Conservation (phyloP, 2,329 filamentous ascomycete species). For the Colletotrichum sp. region DNA sequence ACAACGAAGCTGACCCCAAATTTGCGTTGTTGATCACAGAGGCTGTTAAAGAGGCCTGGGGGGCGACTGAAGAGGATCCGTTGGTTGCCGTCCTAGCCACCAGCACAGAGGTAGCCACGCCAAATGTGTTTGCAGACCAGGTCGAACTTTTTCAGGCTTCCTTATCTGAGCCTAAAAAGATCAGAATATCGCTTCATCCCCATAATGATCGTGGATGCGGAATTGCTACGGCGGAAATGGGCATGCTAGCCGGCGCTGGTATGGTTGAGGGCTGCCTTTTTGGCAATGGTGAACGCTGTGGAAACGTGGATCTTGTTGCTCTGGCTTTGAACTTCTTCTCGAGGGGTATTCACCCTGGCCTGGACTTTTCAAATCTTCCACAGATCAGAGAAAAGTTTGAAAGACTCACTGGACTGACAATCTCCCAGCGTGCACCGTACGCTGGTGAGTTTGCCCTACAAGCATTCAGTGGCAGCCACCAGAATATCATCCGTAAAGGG, state of each 20-base stretch:
- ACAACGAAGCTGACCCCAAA: background rate
- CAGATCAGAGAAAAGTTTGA: background rate
- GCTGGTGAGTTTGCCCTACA: background rate
- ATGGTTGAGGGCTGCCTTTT: constrained; percentile 7
- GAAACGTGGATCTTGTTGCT: background rate
- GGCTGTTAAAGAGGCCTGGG: constrained; percentile 4
- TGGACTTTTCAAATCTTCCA: background rate
- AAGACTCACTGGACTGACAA: background rate
- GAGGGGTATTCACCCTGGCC: background rate
- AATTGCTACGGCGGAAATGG: background rate
- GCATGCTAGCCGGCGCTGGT: background rate
- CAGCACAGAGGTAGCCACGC: background rate
- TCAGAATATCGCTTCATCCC: background rate
- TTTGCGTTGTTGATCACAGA: background rate
- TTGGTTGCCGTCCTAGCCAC: background rate
- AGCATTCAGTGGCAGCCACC: constrained; percentile 2
- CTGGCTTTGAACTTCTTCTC: background rate
- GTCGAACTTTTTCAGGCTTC: background rate
- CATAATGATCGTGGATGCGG: background rate
- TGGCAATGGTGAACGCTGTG: background rate
- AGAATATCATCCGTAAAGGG: constrained; percentile 2
- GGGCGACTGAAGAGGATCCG: background rate
- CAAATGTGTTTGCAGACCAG: constrained; percentile 2
- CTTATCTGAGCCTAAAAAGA: background rate
- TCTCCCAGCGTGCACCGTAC: background rate